These are phyloP conservation scores for Hebeloma cylindrosporum DNA, from an alignment of 768 basidiomycete species.

Conservation along the genomic window DNA sequence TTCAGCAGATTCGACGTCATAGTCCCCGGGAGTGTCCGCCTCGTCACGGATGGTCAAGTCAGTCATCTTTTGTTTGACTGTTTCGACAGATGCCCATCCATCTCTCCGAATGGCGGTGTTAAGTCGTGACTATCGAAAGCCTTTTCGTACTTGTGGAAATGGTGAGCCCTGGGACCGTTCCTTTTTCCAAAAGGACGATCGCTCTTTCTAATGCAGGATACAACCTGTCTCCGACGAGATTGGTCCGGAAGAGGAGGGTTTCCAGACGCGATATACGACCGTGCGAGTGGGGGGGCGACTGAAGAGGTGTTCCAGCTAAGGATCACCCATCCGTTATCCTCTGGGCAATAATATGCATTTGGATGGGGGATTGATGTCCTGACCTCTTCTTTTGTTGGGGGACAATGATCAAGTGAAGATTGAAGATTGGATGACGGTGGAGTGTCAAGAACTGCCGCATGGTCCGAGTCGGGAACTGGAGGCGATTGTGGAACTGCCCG, in stretches of 20 bases:
- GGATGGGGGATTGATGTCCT: slow-evolving; percentile 76
- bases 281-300: slow-evolving; percentile 59
- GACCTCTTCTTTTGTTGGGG: slow-evolving; percentile 58
- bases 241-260: slow-evolving; percentile 56
- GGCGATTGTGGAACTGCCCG: slow-evolving; percentile 16
- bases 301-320: slow-evolving; percentile 67
- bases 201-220: slow-evolving; percentile 53
- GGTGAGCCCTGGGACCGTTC: slow-evolving; percentile 78
- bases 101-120: slow-evolving; percentile 57
- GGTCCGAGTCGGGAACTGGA: slow-evolving; percentile 17
- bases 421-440: slow-evolving; percentile 16
- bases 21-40: slow-evolving; percentile 32
- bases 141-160: slow-evolving; percentile 74
- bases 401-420: slow-evolving; percentile 16
- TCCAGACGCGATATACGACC: slow-evolving; percentile 45
- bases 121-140: slow-evolving; percentile 72
- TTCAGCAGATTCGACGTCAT: slow-evolving; percentile 36
- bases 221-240: slow-evolving; percentile 44
- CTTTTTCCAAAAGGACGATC: slow-evolving; percentile 44
- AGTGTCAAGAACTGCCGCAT: slow-evolving; percentile 23
- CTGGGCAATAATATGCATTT: slow-evolving; percentile 79
- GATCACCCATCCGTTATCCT: slow-evolving; percentile 82
- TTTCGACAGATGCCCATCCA: slow-evolving; percentile 57
- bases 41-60: slow-evolving; percentile 45
- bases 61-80: slow-evolving; percentile 46